Evolutionary conservation across 2,329 filamentous ascomycete species (phyloP).

Genomic region (Dactylellina sp.): DNA sequence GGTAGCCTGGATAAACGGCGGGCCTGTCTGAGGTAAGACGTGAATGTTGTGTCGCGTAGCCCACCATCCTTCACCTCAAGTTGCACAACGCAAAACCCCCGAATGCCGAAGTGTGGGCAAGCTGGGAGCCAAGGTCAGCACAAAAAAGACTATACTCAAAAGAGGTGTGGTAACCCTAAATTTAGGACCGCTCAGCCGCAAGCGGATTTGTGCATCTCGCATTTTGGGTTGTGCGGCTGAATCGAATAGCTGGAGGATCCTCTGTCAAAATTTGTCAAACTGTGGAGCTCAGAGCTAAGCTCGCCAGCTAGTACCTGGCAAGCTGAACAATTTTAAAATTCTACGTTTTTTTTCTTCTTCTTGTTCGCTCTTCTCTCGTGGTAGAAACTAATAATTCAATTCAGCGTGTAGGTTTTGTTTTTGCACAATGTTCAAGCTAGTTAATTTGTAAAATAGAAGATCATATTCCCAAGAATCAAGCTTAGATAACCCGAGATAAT

Average conservation of each 20-base stretch:
- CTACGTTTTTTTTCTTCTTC: constrained; percentile 6
- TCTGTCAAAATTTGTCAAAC: constrained; percentile 39
- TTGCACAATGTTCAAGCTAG: no score
- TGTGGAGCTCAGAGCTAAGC: constrained; percentile 35
- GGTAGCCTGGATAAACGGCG: no score
- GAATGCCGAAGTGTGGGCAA: background rate
- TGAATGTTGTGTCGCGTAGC: no score
- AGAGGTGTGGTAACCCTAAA: constrained; percentile 43
- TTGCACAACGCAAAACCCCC: background rate
- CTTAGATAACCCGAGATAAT: constrained; percentile 29
- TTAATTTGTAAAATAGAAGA: no score
- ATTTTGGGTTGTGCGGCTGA: constrained; percentile 43
- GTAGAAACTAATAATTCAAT: background rate
- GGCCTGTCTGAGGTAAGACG: no score
- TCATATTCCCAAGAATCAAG: constrained; percentile 9
- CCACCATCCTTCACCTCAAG: background rate
- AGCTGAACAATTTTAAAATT: background rate
- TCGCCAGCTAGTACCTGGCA: constrained; percentile 14
- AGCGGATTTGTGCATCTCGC: constrained; percentile 33
- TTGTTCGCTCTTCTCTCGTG: background rate
- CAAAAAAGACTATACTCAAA: constrained; percentile 28
- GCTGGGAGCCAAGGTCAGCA: constrained; percentile 15
- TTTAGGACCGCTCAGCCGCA: constrained; percentile 55
- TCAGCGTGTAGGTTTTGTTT: no score
- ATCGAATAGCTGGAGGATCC: constrained; percentile 29